Percentiles rank a stretch among this genome's conserved stretches.
phyloP scores from a whole-genome alignment of 257 asterid species.

The Rehmannia glutinosa region DNA sequence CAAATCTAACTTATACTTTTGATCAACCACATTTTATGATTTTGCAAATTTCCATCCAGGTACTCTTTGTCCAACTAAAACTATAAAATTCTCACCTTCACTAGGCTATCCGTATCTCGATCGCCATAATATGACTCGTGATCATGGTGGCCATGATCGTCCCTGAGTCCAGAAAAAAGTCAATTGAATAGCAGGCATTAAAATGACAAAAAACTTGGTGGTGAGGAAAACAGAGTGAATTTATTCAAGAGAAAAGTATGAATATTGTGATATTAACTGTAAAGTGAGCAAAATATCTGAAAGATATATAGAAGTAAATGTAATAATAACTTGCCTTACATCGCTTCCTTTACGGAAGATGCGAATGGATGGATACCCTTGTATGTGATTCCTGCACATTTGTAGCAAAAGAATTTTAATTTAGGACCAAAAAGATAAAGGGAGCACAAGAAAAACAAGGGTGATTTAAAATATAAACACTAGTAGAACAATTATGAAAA shows the following conservation, averaged over 20 bases:
- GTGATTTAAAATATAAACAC: slow-evolving; percentile 4
- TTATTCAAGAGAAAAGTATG: background rate
- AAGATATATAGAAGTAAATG: background rate
- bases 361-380: slow-evolving; percentile 93
- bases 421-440: slow-evolving; percentile 11
- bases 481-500: background rate
- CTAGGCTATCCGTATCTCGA: slow-evolving; percentile 83
- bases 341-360: slow-evolving; percentile 90
- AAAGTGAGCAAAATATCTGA: background rate
- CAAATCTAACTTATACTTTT: background rate
- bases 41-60: slow-evolving; percentile 10
- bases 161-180: slow-evolving; percentile 41
- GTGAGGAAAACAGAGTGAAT: background rate
- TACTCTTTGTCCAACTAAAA: background rate
- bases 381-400: slow-evolving; percentile 83
- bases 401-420: background rate
- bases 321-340: slow-evolving; percentile 45
- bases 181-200: slow-evolving; percentile 1
- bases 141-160: slow-evolving; percentile 85
- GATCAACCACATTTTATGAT: slow-evolving; percentile 11
- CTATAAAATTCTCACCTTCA: slow-evolving; percentile 55
- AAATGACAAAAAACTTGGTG: slow-evolving; percentile 3
- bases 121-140: slow-evolving; percentile 98
- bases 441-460: background rate
- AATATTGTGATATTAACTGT: background rate